These are phyloP conservation scores for Podospora conica DNA, from an alignment of 495 filamentous ascomycete species.

Conservation along the genomic window DNA sequence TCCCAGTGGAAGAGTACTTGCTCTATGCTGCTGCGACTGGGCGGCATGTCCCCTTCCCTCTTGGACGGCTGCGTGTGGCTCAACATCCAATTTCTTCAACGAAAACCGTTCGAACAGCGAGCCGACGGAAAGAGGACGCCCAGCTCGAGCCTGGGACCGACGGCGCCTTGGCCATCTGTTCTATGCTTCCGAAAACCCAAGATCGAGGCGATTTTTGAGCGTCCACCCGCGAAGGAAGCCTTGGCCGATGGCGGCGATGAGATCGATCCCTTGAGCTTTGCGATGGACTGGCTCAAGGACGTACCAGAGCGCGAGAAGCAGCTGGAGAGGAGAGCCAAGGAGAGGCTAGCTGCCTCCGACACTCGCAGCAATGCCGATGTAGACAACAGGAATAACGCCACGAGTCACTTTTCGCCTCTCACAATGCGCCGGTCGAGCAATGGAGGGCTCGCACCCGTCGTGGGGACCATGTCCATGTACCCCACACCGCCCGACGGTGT, in stretches of 20 bases:
- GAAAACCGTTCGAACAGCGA: slow-evolving; percentile 35
- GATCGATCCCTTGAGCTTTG: slow-evolving; percentile 58
- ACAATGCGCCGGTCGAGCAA: slow-evolving; percentile 45
- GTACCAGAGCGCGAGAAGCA: slow-evolving; percentile 43
- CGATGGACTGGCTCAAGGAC: slow-evolving; percentile 60
- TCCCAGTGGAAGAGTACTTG: slow-evolving; percentile 37
- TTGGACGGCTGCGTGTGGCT: slow-evolving; percentile 33
- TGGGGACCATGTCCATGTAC: slow-evolving; percentile 74
- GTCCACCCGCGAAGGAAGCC: slow-evolving; percentile 13
- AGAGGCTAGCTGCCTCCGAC: slow-evolving; percentile 43
- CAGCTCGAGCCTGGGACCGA: slow-evolving; percentile 25
- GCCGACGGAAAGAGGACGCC: slow-evolving; percentile 39
- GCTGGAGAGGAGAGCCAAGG: slow-evolving; percentile 44
- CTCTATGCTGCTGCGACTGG: slow-evolving; percentile 36
- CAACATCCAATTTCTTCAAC: slow-evolving; percentile 28
- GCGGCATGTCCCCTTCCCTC: slow-evolving; percentile 33
- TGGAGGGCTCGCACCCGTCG: slow-evolving; percentile 44
- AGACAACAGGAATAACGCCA: slow-evolving; percentile 30
- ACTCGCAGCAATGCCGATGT: slow-evolving; percentile 37
- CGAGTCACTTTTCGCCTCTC: slow-evolving; percentile 36
- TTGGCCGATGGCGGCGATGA: slow-evolving; percentile 15
- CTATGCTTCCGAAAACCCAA: slow-evolving; percentile 45
- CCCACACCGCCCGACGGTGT: slow-evolving; percentile 81
- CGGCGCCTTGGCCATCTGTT: slow-evolving; percentile 43
- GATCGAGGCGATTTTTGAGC: slow-evolving; percentile 16